A percentile compares a stretch with the other conserved stretches of the same genome.
Evolutionary conservation across 169 alveolate species (phyloP).

Genomic region (Eimeria necatrix): DNA sequence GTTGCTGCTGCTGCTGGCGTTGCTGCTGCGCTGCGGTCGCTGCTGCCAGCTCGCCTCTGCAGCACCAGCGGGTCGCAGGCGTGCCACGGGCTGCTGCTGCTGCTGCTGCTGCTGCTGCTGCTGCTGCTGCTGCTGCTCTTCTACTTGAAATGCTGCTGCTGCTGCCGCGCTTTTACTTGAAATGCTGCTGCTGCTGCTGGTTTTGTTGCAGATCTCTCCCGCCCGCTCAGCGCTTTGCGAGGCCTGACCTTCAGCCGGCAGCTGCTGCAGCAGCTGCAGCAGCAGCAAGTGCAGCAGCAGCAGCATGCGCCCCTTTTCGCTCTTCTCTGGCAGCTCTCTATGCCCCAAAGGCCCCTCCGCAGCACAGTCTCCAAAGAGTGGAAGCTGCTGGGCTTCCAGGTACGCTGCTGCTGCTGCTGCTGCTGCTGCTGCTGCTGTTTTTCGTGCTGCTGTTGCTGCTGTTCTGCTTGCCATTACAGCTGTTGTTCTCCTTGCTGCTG

Average conservation of each 20-base stretch:
- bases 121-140: constrained; percentile 5
- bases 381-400: constrained; percentile 33
- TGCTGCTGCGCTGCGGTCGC: not conserved
- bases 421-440: constrained; percentile 31
- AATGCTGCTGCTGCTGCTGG: constrained; percentile 14
- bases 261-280: constrained; percentile 55
- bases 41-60: not conserved
- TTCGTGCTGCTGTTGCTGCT: not conserved
- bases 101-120: constrained; percentile 6
- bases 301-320: constrained; percentile 6
- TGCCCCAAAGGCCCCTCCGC: not conserved
- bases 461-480: not conserved
- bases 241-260: constrained; percentile 26
- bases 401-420: constrained; percentile 41
- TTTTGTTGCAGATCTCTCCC: not conserved
- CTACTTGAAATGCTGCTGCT: not conserved
- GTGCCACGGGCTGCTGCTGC: not conserved
- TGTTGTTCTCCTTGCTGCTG: not conserved
- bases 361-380: not conserved
- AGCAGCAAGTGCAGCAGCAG: constrained; percentile 44
- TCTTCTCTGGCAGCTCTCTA: not conserved
- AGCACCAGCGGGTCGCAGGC: not conserved
- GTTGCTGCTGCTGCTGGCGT: constrained; percentile 1
- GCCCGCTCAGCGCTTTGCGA: constrained; percentile 11
- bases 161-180: not conserved